Percentiles rank a stretch among this genome's conserved stretches.
Evolutionary conservation across 441 rosid genomes (phyloP).

Genomic region (Monsonia emarginata): DNA sequence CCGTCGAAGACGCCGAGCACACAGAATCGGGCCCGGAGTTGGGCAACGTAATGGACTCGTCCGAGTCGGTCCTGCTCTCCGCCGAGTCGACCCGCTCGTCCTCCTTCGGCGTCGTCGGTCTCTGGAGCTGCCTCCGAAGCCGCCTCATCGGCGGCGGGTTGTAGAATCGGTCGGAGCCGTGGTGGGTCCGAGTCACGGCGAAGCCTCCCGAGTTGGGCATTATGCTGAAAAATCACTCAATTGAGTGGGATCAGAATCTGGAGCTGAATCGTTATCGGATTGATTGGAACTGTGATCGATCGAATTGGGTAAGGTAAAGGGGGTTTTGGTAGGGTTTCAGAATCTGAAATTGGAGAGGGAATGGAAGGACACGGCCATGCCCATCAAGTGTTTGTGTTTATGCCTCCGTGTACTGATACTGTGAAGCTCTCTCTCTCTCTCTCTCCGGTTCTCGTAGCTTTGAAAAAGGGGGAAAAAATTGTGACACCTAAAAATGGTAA

Average conservation of each 20-base stretch:
- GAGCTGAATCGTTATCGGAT: not conserved
- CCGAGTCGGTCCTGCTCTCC: slow-evolving; percentile 18
- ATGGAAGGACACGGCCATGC: not conserved
- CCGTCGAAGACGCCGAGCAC: slow-evolving; percentile 20
- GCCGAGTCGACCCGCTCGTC: slow-evolving; percentile 22
- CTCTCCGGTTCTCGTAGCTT: not conserved
- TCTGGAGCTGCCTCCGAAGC: slow-evolving; percentile 23
- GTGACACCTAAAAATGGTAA: no score
- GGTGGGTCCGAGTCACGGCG: slow-evolving; percentile 29
- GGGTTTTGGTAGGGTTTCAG: not conserved
- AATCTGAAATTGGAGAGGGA: not conserved
- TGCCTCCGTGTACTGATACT: not conserved
- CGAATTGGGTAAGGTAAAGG: not conserved
- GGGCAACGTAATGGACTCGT: slow-evolving; percentile 28
- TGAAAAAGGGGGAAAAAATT: no score
- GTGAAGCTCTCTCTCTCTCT: not conserved
- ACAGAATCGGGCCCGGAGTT: slow-evolving; percentile 20
- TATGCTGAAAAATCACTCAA: not conserved
- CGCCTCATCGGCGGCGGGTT: slow-evolving; percentile 30
- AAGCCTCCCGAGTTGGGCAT: slow-evolving; percentile 38
- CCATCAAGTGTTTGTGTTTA: not conserved
- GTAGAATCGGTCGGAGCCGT: slow-evolving; percentile 30
- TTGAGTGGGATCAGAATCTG: not conserved
- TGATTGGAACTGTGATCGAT: not conserved
- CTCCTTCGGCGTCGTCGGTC: slow-evolving; percentile 19